Conservation (phyloP, 176 grass and related monocot species). For the Zea mays region DNA sequence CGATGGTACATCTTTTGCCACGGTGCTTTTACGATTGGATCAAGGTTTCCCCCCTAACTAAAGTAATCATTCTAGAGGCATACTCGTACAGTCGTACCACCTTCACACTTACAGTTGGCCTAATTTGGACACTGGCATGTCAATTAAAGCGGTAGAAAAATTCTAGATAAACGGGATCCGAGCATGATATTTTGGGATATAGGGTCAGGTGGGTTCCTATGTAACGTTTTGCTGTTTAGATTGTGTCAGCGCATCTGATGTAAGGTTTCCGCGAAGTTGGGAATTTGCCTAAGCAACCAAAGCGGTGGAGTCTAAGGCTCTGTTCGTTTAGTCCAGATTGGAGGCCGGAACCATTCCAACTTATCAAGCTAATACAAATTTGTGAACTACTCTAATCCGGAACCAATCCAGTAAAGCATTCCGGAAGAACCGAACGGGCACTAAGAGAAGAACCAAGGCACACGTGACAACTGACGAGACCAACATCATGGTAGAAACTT, state of each 20-base stretch:
- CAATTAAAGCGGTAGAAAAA: background rate
- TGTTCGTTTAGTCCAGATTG: too few species aligned
- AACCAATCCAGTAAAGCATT: too few species aligned
- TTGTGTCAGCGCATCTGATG: background rate
- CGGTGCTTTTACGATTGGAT: background rate
- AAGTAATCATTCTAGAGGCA: background rate
- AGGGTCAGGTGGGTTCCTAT: background rate
- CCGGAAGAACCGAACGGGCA: too few species aligned
- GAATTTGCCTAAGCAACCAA: background rate
- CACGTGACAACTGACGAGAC: slow-evolving; percentile 52
- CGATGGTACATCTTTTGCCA: background rate
- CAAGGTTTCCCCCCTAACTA: background rate
- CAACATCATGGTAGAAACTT: slow-evolving; percentile 28
- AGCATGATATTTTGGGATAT: background rate
- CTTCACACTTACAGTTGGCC: background rate
- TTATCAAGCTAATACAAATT: too few species aligned
- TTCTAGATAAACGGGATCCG: background rate
- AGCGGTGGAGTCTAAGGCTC: too few species aligned
- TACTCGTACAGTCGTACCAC: background rate
- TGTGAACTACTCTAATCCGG: too few species aligned
- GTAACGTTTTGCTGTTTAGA: background rate
- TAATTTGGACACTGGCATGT: background rate
- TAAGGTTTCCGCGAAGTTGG: too few species aligned
- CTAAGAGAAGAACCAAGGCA: slow-evolving; percentile 26
- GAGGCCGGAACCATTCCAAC: too few species aligned